Evolutionary conservation across 345 rosid genomes (phyloP).

Genomic region (Eucalyptus regnans): DNA sequence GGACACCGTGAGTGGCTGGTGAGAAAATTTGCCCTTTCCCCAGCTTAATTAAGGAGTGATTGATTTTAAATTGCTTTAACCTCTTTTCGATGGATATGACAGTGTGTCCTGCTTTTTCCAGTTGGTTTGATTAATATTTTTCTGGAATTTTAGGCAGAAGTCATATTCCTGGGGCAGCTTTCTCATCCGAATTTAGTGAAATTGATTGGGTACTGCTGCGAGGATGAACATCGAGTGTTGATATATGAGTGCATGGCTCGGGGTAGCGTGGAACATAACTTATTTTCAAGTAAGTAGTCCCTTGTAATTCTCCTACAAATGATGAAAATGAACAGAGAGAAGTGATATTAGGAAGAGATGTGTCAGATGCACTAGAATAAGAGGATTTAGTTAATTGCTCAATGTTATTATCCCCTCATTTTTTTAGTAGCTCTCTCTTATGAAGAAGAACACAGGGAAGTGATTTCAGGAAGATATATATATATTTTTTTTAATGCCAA

Average conservation of each 20-base stretch:
- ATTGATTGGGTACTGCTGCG: slow-evolving; percentile 89
- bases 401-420: not conserved
- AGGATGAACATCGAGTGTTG: slow-evolving; percentile 72
- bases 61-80: not conserved
- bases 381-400: not conserved
- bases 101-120: not conserved
- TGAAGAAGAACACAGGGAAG: not conserved
- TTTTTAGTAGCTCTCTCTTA: not conserved
- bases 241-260: slow-evolving; percentile 90
- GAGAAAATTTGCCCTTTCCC: not conserved
- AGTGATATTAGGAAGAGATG: not conserved
- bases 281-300: slow-evolving; percentile 66
- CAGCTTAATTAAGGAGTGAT: not conserved
- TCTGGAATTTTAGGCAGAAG: slow-evolving; percentile 65
- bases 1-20: slow-evolving; percentile 99
- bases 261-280: slow-evolving; percentile 86
- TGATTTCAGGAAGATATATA: not conserved
- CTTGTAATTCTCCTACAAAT: not conserved
- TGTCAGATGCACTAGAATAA: not conserved
- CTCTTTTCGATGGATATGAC: not conserved
- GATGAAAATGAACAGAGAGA: not conserved
- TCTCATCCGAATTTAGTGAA: slow-evolving; percentile 95
- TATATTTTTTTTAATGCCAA: not conserved
- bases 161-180: slow-evolving; percentile 92
- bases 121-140: not conserved